A percentile compares a stretch with the other conserved stretches of the same genome.
Evolutionary conservation across 805 yeast species (phyloP).

Genomic region (Metschnikowia arizonensis): DNA sequence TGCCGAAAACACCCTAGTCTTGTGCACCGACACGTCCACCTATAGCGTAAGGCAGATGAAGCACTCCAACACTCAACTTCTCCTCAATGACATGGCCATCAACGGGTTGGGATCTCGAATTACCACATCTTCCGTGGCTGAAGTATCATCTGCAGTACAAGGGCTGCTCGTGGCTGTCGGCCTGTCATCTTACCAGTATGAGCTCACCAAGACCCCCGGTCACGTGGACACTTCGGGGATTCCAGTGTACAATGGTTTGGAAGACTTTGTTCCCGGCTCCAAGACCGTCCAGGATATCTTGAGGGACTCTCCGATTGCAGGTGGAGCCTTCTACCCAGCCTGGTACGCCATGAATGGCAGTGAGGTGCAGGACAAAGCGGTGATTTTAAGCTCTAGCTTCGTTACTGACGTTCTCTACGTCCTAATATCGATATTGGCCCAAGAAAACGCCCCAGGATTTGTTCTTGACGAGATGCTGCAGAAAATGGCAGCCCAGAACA

Average conservation of each 20-base stretch:
- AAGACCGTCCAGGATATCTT: conserved; percentile 31
- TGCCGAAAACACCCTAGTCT: conserved; percentile 42
- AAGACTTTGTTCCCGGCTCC: conserved; percentile 4
- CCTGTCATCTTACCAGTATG: conserved; percentile 33
- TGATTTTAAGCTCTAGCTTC: conserved; percentile 23
- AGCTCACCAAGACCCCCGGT: conserved; percentile 24
- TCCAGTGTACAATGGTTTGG: conserved; percentile 22
- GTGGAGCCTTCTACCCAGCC: conserved; percentile 43
- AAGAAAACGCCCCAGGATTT: conserved; percentile 19
- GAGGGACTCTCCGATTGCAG: conserved; percentile 51
- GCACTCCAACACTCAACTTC: conserved; percentile 79
- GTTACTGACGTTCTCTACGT: conserved; percentile 26
- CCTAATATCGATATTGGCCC: conserved; percentile 26
- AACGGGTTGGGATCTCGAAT: conserved; percentile 1
- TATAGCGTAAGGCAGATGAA: conserved; percentile 72
- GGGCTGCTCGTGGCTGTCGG: conserved; percentile 27
- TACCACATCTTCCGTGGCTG: too few relatives aligned
- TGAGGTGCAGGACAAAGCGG: conserved; percentile 43
- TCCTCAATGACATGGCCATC: conserved; percentile 31
- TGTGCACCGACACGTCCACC: conserved; percentile 57
- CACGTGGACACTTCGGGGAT: conserved; percentile 29
- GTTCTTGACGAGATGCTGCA: conserved; percentile 14
- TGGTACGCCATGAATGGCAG: conserved; percentile 60
- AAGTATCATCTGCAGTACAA: background rate
- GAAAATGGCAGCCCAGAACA: conserved; percentile 26